These are phyloP conservation scores for Mortierella sp. DNA, from an alignment of 371 early-diverging fungal genomes.

Conservation along the genomic window DNA sequence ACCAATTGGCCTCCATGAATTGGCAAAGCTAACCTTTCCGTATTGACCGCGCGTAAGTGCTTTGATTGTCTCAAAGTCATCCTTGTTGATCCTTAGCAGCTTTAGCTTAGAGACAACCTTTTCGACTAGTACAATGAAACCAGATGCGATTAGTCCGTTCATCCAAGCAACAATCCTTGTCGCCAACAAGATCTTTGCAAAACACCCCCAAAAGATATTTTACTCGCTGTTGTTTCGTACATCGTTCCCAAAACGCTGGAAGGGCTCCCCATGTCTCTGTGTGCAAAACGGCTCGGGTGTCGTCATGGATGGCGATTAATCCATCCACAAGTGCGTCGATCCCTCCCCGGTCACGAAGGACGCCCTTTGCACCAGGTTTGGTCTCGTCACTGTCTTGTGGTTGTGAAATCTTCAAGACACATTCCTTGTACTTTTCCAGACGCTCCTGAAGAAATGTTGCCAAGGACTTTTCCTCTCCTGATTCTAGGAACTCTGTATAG, in stretches of 20 bases:
- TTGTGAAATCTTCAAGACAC: conserved; percentile 35
- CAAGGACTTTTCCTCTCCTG: conserved; percentile 40
- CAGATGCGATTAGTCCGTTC: neutral
- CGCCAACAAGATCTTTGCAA: too few species aligned
- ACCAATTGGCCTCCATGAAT: too few species aligned
- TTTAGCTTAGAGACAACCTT: conserved; percentile 65
- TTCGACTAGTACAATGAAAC: conserved; percentile 61
- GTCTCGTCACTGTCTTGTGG: neutral
- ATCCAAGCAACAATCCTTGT: too few species aligned
- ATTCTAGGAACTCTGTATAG: conserved; percentile 51
- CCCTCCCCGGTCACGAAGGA: conserved; percentile 22
- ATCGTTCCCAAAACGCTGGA: conserved; percentile 63
- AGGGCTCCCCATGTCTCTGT: conserved; percentile 62
- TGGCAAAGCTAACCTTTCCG: conserved; percentile 78
- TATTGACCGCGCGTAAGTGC: conserved; percentile 93
- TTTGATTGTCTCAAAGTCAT: conserved; percentile 89
- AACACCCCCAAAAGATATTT: too few species aligned
- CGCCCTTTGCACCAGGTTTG: neutral
- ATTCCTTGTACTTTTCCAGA: conserved; percentile 44
- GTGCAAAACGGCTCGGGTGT: conserved; percentile 61
- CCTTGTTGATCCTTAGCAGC: conserved; percentile 72
- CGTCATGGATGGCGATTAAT: conserved; percentile 70
- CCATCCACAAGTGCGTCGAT: conserved; percentile 72
- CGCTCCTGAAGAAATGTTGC: conserved; percentile 49
- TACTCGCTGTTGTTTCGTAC: conserved; percentile 39